A percentile compares a stretch with the other conserved stretches of the same genome.
phyloP scores from a whole-genome alignment of 345 rosid genomes.

The Populus davidiana region DNA sequence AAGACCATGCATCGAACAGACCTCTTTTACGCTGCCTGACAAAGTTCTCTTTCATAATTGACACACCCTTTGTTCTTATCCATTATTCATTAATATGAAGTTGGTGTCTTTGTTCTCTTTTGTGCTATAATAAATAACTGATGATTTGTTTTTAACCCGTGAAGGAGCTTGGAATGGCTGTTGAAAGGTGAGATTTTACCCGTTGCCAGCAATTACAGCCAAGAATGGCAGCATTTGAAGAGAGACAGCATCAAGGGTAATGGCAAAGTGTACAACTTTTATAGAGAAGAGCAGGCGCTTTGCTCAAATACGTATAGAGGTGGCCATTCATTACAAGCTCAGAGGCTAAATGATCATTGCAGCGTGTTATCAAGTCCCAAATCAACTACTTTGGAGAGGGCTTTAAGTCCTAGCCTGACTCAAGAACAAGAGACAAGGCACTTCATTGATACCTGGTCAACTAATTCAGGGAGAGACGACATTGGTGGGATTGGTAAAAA shows the following conservation, averaged over 20 bases:
- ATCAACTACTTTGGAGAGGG: constrained; percentile 30
- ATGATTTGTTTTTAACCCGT: constrained; percentile 22
- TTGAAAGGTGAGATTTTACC: constrained; percentile 49
- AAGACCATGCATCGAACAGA: neutral
- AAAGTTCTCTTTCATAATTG: neutral
- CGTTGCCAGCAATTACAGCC: constrained; percentile 33
- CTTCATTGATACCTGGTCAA: constrained; percentile 58
- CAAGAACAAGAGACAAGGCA: constrained; percentile 55
- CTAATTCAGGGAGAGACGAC: constrained; percentile 13
- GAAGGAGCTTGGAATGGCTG: constrained; percentile 80
- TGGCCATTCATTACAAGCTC: constrained; percentile 25
- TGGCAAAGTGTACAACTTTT: constrained; percentile 16
- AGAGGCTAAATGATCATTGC: constrained; percentile 28
- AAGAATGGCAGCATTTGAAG: constrained; percentile 39
- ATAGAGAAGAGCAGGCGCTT: constrained; percentile 26
- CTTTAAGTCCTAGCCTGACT: constrained; percentile 31
- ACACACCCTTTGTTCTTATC: neutral
- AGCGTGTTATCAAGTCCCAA: constrained; percentile 31
- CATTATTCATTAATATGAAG: neutral
- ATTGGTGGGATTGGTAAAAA: constrained; percentile 23
- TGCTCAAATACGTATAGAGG: constrained; percentile 10
- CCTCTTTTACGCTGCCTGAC: neutral
- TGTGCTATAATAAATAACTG: neutral
- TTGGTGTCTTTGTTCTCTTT: neutral
- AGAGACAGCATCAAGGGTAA: constrained; percentile 21